Conservation (phyloP, 108 stramenopile species). For the Skeletonema marinoi region DNA sequence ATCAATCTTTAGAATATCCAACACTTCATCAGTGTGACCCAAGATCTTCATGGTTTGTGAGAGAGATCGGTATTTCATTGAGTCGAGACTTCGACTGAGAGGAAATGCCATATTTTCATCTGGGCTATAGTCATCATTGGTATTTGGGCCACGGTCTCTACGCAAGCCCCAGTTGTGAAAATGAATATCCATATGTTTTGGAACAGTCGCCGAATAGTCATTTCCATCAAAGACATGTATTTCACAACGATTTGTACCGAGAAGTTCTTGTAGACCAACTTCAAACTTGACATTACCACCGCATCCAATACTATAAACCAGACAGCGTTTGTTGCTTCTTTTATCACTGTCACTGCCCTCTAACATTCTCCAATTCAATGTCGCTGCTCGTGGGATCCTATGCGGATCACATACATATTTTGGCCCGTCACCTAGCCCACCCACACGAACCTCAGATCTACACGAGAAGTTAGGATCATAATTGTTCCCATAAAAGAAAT, state of each 20-base stretch:
- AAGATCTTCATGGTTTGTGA: background rate
- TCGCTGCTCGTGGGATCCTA: slow-evolving; percentile 9
- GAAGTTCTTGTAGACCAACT: slow-evolving; percentile 13
- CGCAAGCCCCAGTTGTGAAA: slow-evolving; percentile 5
- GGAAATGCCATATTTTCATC: background rate
- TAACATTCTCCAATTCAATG: background rate
- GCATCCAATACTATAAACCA: slow-evolving; percentile 51
- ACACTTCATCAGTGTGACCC: slow-evolving; percentile 2
- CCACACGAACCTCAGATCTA: slow-evolving; percentile 16
- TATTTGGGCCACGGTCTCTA: background rate
- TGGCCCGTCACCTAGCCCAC: slow-evolving; percentile 31
- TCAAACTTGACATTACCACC: slow-evolving; percentile 56
- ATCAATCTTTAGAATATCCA: slow-evolving; percentile 37
- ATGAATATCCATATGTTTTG: background rate
- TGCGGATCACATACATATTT: slow-evolving; percentile 61
- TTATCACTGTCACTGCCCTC: background rate
- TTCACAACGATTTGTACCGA: slow-evolving; percentile 32
- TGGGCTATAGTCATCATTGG: background rate
- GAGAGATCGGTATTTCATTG: background rate
- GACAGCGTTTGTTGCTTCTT: slow-evolving; percentile 26
- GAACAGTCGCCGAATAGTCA: background rate
- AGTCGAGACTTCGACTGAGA: background rate
- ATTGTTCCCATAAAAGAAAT: slow-evolving; percentile 30
- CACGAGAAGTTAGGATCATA: slow-evolving; percentile 55
- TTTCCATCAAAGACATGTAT: slow-evolving; percentile 29